Conservation (phyloP, 495 filamentous ascomycete species). For the Hypoxylon lenormandii region DNA sequence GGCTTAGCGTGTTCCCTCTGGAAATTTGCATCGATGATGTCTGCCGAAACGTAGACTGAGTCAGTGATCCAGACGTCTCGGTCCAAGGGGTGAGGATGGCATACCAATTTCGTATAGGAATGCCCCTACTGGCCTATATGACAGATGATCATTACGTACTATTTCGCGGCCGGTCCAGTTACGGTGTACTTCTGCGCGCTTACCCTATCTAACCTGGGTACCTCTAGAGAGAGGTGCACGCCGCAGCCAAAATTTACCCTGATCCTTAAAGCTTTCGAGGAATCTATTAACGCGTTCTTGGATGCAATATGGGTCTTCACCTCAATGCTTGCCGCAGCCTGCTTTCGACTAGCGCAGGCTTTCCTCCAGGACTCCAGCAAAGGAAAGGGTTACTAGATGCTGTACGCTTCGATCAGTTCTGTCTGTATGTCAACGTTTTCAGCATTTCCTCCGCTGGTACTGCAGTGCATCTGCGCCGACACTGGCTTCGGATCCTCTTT, state of each 20-base stretch:
- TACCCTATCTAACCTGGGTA: neutral
- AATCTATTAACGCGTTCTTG: constrained; percentile 28
- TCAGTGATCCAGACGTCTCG: constrained; percentile 22
- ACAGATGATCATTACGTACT: constrained; percentile 27
- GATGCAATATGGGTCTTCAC: constrained; percentile 23
- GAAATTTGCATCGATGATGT: constrained; percentile 4
- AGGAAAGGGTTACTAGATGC: constrained; percentile 15
- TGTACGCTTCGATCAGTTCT: constrained; percentile 22
- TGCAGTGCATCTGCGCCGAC: constrained; percentile 13
- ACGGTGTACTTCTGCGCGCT: constrained; percentile 15
- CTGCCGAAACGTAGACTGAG: constrained; percentile 21
- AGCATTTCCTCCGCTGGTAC: constrained; percentile 13
- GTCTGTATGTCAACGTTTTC: constrained; percentile 33
- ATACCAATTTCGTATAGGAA: neutral
- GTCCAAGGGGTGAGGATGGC: constrained; percentile 19
- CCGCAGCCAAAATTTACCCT: neutral
- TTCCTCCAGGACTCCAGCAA: neutral
- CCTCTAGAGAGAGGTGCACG: neutral
- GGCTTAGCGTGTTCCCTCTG: constrained; percentile 3
- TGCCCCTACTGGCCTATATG: neutral
- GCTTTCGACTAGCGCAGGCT: constrained; percentile 19
- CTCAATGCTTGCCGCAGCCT: constrained; percentile 29
- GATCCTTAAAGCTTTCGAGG: constrained; percentile 11
- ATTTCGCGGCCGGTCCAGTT: constrained; percentile 9
- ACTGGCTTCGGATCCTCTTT: constrained; percentile 24